phyloP scores from a whole-genome alignment of 305 asterid species.

The Fraxinus dipetala region DNA sequence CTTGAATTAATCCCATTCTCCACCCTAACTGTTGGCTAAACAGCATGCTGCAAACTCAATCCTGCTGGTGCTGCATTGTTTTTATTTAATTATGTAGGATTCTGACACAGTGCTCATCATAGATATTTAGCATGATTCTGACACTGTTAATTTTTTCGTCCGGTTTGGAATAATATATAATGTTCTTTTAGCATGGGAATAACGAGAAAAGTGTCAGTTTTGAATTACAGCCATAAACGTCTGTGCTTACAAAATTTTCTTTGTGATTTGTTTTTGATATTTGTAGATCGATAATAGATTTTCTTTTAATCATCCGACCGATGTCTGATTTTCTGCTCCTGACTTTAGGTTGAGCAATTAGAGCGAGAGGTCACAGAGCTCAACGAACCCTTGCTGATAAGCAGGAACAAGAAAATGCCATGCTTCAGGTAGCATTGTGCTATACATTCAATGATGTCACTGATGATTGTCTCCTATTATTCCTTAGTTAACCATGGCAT shows the following conservation, averaged over 20 bases:
- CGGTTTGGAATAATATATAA: neutral
- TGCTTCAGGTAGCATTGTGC: conserved; percentile 70
- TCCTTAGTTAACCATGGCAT: conserved; percentile 1
- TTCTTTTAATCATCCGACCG: conserved; percentile 4
- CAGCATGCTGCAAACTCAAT: neutral
- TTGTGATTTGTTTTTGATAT: neutral
- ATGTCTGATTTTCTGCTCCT: conserved; percentile 24
- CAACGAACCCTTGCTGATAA: conserved; percentile 68
- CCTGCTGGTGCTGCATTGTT: neutral
- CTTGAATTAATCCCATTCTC: neutral
- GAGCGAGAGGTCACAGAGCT: conserved; percentile 69
- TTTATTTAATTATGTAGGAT: neutral
- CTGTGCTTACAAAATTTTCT: neutral
- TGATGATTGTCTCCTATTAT: neutral
- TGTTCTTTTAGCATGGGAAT: neutral
- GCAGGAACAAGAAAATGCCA: conserved; percentile 97
- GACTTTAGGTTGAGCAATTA: conserved; percentile 72
- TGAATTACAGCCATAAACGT: neutral
- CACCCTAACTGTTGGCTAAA: neutral
- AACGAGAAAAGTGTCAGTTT: neutral
- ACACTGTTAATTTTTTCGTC: neutral
- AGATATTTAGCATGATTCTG: neutral
- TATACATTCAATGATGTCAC: neutral
- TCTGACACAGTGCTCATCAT: neutral
- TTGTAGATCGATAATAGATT: neutral